phyloP scores from a whole-genome alignment of 1,284 basidiomycete species.

The Leccinum pachyderme region DNA sequence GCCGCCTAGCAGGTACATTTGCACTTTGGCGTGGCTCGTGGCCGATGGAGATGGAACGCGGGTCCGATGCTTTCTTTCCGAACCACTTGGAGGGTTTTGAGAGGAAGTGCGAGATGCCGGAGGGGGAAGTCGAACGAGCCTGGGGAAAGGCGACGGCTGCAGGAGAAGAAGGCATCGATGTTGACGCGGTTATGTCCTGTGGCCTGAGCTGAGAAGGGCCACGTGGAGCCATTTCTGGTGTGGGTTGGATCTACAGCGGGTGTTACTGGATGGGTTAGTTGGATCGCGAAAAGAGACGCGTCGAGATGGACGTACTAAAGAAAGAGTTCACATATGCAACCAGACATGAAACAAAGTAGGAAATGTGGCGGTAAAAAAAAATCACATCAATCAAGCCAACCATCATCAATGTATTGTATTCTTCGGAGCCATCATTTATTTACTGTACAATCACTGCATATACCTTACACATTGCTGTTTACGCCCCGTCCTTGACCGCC shows the following conservation, averaged over 20 bases:
- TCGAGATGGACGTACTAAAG: conserved; percentile 10
- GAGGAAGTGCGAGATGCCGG: conserved; percentile 43
- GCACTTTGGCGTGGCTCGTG: conserved; percentile 52
- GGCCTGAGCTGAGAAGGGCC: conserved; percentile 28
- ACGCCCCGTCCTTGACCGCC: neutral
- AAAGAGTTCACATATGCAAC: conserved; percentile 7
- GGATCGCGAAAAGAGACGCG: conserved; percentile 4
- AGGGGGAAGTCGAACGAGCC: conserved; percentile 35
- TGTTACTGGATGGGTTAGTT: neutral
- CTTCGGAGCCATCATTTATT: neutral
- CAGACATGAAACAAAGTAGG: conserved; percentile 3
- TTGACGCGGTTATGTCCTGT: conserved; percentile 20
- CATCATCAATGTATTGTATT: too few relatives aligned
- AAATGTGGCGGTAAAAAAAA: conserved; percentile 19
- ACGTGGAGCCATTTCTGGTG: conserved; percentile 27
- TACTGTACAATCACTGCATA: neutral
- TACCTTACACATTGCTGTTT: neutral
- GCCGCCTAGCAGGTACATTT: conserved; percentile 53
- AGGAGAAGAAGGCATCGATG: conserved; percentile 27
- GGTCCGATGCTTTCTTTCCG: conserved; percentile 38
- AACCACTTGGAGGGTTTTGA: conserved; percentile 52
- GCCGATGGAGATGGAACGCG: conserved; percentile 33
- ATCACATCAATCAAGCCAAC: too few relatives aligned
- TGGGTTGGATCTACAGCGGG: conserved; percentile 2
- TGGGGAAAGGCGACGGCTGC: conserved; percentile 29